Conservation (phyloP, 83 land plant genomes). For the Picea abies region DNA sequence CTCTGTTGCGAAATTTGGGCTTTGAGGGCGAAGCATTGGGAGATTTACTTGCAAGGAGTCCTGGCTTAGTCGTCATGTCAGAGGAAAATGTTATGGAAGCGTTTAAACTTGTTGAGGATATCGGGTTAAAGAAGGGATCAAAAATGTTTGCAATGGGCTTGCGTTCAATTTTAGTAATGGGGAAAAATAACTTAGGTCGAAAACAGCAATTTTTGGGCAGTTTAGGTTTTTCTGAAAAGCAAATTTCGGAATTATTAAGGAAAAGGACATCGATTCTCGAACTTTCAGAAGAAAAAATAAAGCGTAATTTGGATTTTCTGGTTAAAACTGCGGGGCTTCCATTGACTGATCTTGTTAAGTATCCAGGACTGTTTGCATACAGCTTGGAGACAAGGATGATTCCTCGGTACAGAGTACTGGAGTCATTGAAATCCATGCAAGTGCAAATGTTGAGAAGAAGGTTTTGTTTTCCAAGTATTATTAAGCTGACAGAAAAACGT, state of each 20-base stretch:
- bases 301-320: conserved; percentile 16
- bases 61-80: not conserved
- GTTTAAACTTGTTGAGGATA: not conserved
- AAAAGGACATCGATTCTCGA: not conserved
- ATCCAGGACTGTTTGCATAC: conserved; percentile 2
- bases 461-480: not conserved
- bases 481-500: not conserved
- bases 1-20: too few relatives aligned
- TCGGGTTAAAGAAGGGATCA: not conserved
- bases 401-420: conserved; percentile 21
- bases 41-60: too few relatives aligned
- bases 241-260: not conserved
- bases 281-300: conserved; percentile 1
- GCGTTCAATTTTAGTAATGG: not conserved
- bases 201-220: not conserved
- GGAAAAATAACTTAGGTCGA: not conserved
- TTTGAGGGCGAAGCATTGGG: too few relatives aligned
- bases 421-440: conserved; percentile 21
- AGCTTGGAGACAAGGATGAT: conserved; percentile 13
- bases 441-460: conserved; percentile 7
- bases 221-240: not conserved
- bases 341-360: not conserved
- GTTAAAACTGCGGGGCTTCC: not conserved
- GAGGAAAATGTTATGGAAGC: not conserved
- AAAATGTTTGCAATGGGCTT: not conserved